phyloP scores from a whole-genome alignment of 495 filamentous ascomycete species.

The Schizothecium vesticola region DNA sequence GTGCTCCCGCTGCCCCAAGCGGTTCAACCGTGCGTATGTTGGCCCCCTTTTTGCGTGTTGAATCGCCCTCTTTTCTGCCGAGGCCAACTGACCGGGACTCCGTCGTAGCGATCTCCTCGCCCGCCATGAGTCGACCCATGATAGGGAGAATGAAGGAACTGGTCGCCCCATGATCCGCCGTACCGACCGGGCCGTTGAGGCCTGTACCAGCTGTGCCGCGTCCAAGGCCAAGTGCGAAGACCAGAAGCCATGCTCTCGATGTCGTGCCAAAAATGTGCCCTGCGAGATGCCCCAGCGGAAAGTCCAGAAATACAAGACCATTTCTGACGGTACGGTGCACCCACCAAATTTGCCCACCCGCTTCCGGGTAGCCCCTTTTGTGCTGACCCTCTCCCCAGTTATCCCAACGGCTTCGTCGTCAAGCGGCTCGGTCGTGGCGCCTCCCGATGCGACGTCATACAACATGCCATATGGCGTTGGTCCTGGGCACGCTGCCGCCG shows the following conservation, averaged over 20 bases:
- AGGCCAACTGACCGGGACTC: neutral
- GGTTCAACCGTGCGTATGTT: constrained; percentile 25
- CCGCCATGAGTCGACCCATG: constrained; percentile 23
- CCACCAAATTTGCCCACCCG: neutral
- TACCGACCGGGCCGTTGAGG: constrained; percentile 19
- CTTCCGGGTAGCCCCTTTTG: neutral
- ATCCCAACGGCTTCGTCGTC: neutral
- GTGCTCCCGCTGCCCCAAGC: constrained; percentile 20
- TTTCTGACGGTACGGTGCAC: neutral
- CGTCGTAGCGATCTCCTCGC: constrained; percentile 20
- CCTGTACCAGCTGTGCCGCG: constrained; percentile 17
- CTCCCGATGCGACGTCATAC: constrained; percentile 1
- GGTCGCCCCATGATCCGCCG: constrained; percentile 17
- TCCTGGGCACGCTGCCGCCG: neutral
- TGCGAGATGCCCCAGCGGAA: constrained; percentile 15
- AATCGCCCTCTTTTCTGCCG: neutral
- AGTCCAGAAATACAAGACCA: constrained; percentile 10
- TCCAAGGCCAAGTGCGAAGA: constrained; percentile 26
- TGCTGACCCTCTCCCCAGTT: neutral
- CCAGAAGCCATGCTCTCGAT: constrained; percentile 24
- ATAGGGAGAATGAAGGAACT: constrained; percentile 18
- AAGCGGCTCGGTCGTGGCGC: neutral
- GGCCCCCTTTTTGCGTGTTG: neutral
- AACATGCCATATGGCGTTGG: neutral
- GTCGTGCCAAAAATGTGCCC: constrained; percentile 11